These are phyloP conservation scores for Hypoxylon sp. DNA, from an alignment of 2,329 filamentous ascomycete species.

Conservation along the genomic window DNA sequence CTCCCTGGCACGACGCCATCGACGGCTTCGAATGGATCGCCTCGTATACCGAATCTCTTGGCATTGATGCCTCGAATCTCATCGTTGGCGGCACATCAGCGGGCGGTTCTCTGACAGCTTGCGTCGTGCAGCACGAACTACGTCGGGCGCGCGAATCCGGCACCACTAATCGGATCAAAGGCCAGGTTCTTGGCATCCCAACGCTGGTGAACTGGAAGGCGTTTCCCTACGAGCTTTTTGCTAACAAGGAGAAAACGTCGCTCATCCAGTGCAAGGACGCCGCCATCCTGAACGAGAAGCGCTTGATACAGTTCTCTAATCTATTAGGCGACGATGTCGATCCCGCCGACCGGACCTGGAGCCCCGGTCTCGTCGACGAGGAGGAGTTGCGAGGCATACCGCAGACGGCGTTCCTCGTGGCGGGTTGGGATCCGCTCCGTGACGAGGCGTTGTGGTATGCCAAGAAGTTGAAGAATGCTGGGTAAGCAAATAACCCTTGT, in stretches of 20 bases:
- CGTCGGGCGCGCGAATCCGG: constrained; percentile 52
- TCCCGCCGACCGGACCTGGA: constrained; percentile 51
- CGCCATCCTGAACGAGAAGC: constrained; percentile 59
- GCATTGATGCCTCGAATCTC: constrained; percentile 57
- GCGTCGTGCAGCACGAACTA: constrained; percentile 55
- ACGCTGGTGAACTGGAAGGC: constrained; percentile 56
- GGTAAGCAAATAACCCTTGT: constrained; percentile 38
- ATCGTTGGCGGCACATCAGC: constrained; percentile 64
- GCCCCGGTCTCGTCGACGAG: constrained; percentile 52
- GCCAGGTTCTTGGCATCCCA: constrained; percentile 63
- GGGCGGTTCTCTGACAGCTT: constrained; percentile 59
- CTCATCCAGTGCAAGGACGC: constrained; percentile 59
- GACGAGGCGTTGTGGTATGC: constrained; percentile 52
- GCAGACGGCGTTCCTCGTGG: constrained; percentile 49
- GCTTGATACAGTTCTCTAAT: constrained; percentile 52
- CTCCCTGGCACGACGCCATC: constrained; percentile 64
- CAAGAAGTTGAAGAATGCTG: constrained; percentile 46
- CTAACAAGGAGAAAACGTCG: constrained; percentile 57
- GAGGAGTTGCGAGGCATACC: constrained; percentile 48
- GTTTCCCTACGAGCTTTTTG: constrained; percentile 55
- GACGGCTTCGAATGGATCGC: constrained; percentile 67
- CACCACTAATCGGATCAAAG: constrained; percentile 54
- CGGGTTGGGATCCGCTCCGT: constrained; percentile 51
- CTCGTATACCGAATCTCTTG: constrained; percentile 57
- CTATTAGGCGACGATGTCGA: constrained; percentile 44